Evolutionary conservation across 2,329 filamentous ascomycete genomes (phyloP).

Genomic region (Torrubiella hemipterigena): DNA sequence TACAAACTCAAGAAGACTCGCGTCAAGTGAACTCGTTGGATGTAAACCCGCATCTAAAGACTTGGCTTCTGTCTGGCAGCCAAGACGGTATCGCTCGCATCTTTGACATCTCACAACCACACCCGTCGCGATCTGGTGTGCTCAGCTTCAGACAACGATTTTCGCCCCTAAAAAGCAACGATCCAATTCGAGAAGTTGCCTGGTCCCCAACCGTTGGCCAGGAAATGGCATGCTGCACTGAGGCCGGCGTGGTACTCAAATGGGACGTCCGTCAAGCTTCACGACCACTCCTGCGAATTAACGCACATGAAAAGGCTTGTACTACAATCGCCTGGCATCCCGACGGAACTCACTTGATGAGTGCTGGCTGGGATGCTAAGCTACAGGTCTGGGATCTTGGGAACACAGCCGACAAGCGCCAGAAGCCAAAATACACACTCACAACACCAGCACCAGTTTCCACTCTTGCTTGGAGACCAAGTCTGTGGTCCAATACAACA

Average conservation of each 20-base stretch:
- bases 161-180: slow-evolving; percentile 25
- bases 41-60: slow-evolving; percentile 46
- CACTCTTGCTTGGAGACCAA: slow-evolving; percentile 50
- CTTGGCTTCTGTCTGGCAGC: slow-evolving; percentile 48
- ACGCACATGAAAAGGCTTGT: slow-evolving; percentile 49
- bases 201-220: slow-evolving; percentile 53
- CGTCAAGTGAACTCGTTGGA: slow-evolving; percentile 53
- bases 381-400: slow-evolving; percentile 57
- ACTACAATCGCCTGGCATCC: slow-evolving; percentile 55
- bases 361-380: slow-evolving; percentile 48
- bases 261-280: slow-evolving; percentile 48
- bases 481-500: slow-evolving; percentile 52
- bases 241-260: slow-evolving; percentile 48
- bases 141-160: slow-evolving; percentile 35
- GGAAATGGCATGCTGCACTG: slow-evolving; percentile 52
- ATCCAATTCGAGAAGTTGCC: slow-evolving; percentile 45
- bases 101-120: slow-evolving; percentile 43
- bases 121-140: slow-evolving; percentile 34
- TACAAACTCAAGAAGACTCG: slow-evolving; percentile 48
- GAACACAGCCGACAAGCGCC: slow-evolving; percentile 45
- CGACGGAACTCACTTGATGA: slow-evolving; percentile 54
- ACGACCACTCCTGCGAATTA: slow-evolving; percentile 44
- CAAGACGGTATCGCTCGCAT: slow-evolving; percentile 52
- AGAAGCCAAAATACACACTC: slow-evolving; percentile 52
- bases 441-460: slow-evolving; percentile 48